phyloP scores from a whole-genome alignment of 306 rosid genomes.

The Dalbergia cochinchinensis region DNA sequence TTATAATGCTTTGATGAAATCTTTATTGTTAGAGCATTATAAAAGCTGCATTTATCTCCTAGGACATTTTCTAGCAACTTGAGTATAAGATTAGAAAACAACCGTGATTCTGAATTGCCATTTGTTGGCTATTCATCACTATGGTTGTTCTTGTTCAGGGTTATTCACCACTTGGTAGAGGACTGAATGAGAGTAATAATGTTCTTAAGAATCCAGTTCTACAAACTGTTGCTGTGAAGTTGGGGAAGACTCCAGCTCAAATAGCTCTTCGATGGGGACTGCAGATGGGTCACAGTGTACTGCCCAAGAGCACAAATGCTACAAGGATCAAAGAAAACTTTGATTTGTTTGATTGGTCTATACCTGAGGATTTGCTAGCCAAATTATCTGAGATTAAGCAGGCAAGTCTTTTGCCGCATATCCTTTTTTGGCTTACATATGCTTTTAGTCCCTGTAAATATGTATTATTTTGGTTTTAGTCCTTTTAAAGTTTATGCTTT shows the following conservation, averaged over 20 bases:
- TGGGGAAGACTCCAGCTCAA: conserved; percentile 34
- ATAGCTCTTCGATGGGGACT: conserved; percentile 27
- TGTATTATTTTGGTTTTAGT: too few relatives aligned
- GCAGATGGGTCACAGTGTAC: not conserved
- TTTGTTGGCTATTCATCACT: not conserved
- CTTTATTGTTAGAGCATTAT: too few relatives aligned
- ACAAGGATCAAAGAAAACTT: too few relatives aligned
- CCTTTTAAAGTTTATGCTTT: too few relatives aligned
- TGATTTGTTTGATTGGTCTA: too few relatives aligned
- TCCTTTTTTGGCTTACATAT: conserved; percentile 10
- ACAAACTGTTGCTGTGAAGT: not conserved
- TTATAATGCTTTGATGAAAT: too few relatives aligned
- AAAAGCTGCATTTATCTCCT: too few relatives aligned
- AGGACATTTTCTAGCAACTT: not conserved
- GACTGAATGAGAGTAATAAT: not conserved
- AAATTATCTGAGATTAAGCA: too few relatives aligned
- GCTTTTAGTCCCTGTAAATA: not conserved
- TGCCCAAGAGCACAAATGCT: too few relatives aligned
- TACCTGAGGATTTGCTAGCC: too few relatives aligned
- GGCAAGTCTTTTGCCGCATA: not conserved
- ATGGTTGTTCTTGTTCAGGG: not conserved
- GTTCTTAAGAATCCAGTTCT: conserved; percentile 13
- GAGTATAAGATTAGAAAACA: not conserved
- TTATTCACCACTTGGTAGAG: conserved; percentile 17
- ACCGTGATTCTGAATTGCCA: not conserved